These are phyloP conservation scores for Rhodotorula kratochvilovae DNA, from an alignment of 768 basidiomycete species.

Conservation along the genomic window DNA sequence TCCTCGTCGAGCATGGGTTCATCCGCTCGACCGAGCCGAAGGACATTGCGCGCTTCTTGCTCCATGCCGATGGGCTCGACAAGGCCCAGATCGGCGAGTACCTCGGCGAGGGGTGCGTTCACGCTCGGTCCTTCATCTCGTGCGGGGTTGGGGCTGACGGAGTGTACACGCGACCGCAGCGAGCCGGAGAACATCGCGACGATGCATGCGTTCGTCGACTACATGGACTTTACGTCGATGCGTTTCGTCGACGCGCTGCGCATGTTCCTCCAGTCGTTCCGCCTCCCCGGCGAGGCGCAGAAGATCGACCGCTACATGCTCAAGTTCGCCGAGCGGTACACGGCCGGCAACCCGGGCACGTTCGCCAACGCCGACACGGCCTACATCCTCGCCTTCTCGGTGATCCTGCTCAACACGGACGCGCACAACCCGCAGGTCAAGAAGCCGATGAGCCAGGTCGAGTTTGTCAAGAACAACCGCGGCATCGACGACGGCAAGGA, in stretches of 20 bases:
- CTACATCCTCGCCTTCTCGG: conserved; percentile 90
- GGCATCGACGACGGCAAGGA: conserved; percentile 89
- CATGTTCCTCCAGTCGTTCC: conserved; percentile 86
- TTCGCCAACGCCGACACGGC: conserved; percentile 96
- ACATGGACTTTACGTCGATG: conserved; percentile 75
- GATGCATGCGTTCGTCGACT: conserved; percentile 97
- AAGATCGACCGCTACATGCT: conserved; percentile 99
- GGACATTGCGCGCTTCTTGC: conserved; percentile 78
- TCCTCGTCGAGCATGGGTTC: conserved; percentile 80
- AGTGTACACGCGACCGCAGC: conserved; percentile 50
- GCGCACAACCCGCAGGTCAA: conserved; percentile 93
- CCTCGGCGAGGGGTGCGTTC: conserved; percentile 83
- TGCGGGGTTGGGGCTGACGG: too few species aligned
- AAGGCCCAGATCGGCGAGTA: conserved; percentile 98
- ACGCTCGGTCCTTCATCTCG: too few species aligned
- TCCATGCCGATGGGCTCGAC: conserved; percentile 83
- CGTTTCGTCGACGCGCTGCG: conserved; percentile 86
- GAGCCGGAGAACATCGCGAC: conserved; percentile 82
- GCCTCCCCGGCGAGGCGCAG: conserved; percentile 92
- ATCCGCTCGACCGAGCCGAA: conserved; percentile 66
- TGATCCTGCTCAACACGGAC: conserved; percentile 94
- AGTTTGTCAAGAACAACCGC: conserved; percentile 90
- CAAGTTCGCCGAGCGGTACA: conserved; percentile 95
- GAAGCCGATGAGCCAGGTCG: conserved; percentile 82
- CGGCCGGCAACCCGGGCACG: conserved; percentile 75